These are phyloP conservation scores for Boeremia lycopersici DNA, from an alignment of 2,329 filamentous ascomycete genomes.

Conservation along the genomic window DNA sequence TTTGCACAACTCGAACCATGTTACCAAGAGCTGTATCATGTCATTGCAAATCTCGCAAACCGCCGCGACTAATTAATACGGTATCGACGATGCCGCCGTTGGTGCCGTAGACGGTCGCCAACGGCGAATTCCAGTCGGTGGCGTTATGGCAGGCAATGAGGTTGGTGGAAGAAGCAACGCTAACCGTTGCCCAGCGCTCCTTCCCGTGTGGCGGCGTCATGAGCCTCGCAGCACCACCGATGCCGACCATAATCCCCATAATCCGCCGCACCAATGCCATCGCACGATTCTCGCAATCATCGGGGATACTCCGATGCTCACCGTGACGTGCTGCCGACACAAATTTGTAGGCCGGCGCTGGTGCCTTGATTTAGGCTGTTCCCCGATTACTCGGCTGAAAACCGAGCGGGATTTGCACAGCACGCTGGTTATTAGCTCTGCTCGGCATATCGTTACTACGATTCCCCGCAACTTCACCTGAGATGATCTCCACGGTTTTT, in stretches of 20 bases:
- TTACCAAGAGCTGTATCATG: too few relatives aligned
- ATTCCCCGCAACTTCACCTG: conserved; percentile 27
- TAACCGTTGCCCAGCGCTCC: conserved; percentile 5
- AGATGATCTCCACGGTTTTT: conserved; percentile 26
- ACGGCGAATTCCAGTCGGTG: too few relatives aligned
- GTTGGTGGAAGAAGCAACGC: conserved; percentile 10
- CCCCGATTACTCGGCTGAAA: conserved; percentile 15
- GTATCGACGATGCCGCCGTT: too few relatives aligned
- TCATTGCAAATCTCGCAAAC: too few relatives aligned
- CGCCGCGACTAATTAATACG: too few relatives aligned
- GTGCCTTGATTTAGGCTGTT: conserved; percentile 2
- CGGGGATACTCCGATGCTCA: conserved; percentile 13
- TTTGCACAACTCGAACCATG: too few relatives aligned
- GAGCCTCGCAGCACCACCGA: conserved; percentile 11
- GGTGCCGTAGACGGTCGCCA: too few relatives aligned
- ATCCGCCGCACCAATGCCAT: background rate
- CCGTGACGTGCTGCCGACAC: conserved; percentile 6
- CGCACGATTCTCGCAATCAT: background rate
- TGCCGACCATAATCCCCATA: background rate
- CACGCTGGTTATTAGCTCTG: conserved; percentile 5
- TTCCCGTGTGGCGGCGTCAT: conserved; percentile 8
- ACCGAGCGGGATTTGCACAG: conserved; percentile 10
- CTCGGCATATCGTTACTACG: conserved; percentile 23
- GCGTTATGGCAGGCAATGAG: background rate
- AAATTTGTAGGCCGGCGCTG: conserved; percentile 6